These are phyloP conservation scores for Prunus mira DNA, from an alignment of 306 rosid species.

Conservation along the genomic window DNA sequence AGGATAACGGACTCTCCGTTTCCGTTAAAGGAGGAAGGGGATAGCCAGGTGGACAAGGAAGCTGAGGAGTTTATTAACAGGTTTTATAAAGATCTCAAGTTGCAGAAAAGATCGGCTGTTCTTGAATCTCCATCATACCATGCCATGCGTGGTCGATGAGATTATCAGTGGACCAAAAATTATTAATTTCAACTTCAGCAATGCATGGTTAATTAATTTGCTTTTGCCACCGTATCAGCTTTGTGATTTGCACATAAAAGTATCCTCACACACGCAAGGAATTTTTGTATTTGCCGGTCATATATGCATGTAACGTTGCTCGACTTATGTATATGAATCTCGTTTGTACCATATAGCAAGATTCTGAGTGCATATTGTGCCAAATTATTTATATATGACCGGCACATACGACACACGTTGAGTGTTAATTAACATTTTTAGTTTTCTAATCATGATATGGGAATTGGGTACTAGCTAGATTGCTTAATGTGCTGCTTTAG, in stretches of 20 bases:
- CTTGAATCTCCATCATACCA: conserved; percentile 51
- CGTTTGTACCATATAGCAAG: background rate
- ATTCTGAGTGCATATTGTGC: background rate
- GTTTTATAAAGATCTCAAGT: conserved; percentile 61
- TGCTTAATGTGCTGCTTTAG: background rate
- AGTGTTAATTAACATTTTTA: background rate
- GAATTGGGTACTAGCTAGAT: background rate
- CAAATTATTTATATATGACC: background rate
- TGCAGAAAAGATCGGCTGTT: conserved; percentile 40
- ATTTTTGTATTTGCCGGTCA: conserved; percentile 8
- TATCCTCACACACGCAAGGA: conserved; percentile 15
- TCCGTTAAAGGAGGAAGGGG: conserved; percentile 66
- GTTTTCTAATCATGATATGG: background rate
- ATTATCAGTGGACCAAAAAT: background rate
- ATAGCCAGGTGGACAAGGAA: conserved; percentile 56
- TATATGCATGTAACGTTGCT: background rate
- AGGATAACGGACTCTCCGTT: conserved; percentile 89
- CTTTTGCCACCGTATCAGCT: background rate
- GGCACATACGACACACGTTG: background rate
- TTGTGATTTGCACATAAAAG: conserved; percentile 10
- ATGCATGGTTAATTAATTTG: background rate
- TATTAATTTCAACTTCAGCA: background rate
- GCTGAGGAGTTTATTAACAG: conserved; percentile 79
- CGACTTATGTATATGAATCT: background rate
- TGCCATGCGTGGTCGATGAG: conserved; percentile 30